Evolutionary conservation across 441 rosid genomes (phyloP), one percentile per base, ranked within the genome.

Genomic region (Melastoma candidum): DNA sequence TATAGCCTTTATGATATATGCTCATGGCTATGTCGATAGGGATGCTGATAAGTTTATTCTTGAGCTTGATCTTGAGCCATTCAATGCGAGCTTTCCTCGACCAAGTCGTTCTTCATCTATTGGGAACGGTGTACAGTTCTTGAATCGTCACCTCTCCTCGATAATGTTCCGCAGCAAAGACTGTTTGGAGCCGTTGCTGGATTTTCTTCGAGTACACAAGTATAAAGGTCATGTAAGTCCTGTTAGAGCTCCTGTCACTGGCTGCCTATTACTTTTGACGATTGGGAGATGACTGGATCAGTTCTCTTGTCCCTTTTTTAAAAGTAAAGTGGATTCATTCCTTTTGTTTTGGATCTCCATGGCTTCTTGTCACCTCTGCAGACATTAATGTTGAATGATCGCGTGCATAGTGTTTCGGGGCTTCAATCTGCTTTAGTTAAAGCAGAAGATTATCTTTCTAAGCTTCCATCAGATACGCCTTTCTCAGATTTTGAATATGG

Each of bases 31-130:
- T 54, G n/a, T 57, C 45, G 8, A 25, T 49, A 79, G 86, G 79
- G 22, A 39, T 44, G 56, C 62, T 54, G 77, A 77, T 25, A 74
- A 50, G 17, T 81, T 68, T 50, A 68, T 77, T 50, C 97, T 93
- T 39, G 98, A 88, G 80, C 97, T 88, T 48, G 98, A 93, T 74
- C 89, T 93, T 63, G 95, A 88, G 68, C 98, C 97, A 7, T 93
- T 93, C 66, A 93, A 93, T 61, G 92, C 95, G 17, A 53, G 48
- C 56, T 75, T 88, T 48, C 98, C 98, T 58, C 86, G 88, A 44
- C 95, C 97, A 57, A 75, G 65, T 26, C 81, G 95, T 11, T 88
- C 98, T 26, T 88, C 97, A 64, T 93, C 92, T 4, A 88, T 88
- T 66, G 98, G 98, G 60, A 88, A 89, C 60, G 97, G 98, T 22